Evolutionary conservation across 768 basidiomycete species (phyloP).

Genomic region (Suillus hirtellus): DNA sequence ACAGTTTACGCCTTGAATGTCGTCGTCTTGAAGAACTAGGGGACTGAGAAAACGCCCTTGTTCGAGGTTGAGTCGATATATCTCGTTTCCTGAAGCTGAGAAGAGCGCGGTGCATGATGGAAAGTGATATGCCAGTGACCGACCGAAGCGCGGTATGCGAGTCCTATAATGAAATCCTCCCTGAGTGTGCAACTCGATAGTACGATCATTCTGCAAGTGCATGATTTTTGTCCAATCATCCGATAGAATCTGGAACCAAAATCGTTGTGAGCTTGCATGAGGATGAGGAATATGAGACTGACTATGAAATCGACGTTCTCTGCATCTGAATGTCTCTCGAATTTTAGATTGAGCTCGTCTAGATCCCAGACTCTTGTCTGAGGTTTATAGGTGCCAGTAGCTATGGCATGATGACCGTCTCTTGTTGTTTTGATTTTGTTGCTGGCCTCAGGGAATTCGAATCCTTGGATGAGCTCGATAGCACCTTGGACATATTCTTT

Average conservation of each 20-base stretch:
- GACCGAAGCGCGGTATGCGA: slow-evolving; percentile 92
- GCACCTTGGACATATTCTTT: slow-evolving; percentile 81
- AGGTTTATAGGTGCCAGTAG: slow-evolving; percentile 97
- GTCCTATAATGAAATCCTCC: slow-evolving; percentile 90
- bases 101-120: slow-evolving; percentile 91
- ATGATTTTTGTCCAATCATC: slow-evolving; percentile 99
- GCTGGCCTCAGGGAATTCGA: slow-evolving; percentile 96
- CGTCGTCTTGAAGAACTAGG: slow-evolving; percentile 56
- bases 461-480: slow-evolving; percentile 91
- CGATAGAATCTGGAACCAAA: slow-evolving; percentile 70
- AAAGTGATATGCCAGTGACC: slow-evolving; percentile 89
- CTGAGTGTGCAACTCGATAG: slow-evolving; percentile 92
- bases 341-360: slow-evolving; percentile 89
- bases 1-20: slow-evolving; percentile 82
- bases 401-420: slow-evolving; percentile 90
- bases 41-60: slow-evolving; percentile 92
- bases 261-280: background rate
- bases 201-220: slow-evolving; percentile 95
- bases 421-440: slow-evolving; percentile 87
- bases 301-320: slow-evolving; percentile 99
- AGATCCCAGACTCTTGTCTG: slow-evolving; percentile 96
- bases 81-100: slow-evolving; percentile 80
- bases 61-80: slow-evolving; percentile 93
- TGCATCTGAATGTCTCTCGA: slow-evolving; percentile 92
- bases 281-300: slow-evolving; percentile 30